Evolutionary conservation across 768 basidiomycete genomes (phyloP), one percentile per base, ranked within the genome.

Genomic region (Erythrobasidium yunnanense): DNA sequence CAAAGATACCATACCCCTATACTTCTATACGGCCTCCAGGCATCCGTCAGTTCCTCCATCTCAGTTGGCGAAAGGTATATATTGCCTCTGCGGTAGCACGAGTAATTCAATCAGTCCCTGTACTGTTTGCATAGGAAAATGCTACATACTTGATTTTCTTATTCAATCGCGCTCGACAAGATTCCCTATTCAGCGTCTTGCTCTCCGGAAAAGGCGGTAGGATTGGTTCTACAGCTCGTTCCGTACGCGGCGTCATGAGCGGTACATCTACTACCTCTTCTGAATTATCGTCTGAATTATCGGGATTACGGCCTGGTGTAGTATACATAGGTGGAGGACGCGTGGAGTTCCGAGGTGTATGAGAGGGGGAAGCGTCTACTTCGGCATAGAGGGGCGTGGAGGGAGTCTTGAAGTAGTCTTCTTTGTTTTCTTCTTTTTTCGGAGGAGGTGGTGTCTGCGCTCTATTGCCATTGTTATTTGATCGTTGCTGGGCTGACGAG

Each of bases 111-210:
- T 7, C 4, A 20, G 17, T 6, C 35, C 22, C 20, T 45, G 13
- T 11, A 15, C 23, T 42, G 20, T 33, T 13, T 23, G 35, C 38
- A 42, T 23, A 18, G 33, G n/a, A n/a, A 1, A 33, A 45, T 7
- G 25, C 4, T n/a, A 66, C 69, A 29, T 22, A 70, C 70, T 73
- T 73, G 42, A 72, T 53, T 58, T 73, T 73, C 46, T 73, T 73
- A 29, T 27, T 42, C 51, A 73, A 32, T 6, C 72, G 54, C 22
- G 56, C 30, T 63, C 49, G 34, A 23, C 71, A 46, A 2, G 53
- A 34, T 4, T 45, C 46, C 1, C 62, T 65, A 1, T 70, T 72
- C 8, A 73, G 47, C 4, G 38, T 70, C 66, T 46, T 53, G 49
- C 34, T 69, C 65, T 33, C 66, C 47, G 30, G 71, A 68, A 55